Evolutionary conservation across 2,329 filamentous ascomycete genomes (phyloP).

Genomic region (Ascochyta pisi): DNA sequence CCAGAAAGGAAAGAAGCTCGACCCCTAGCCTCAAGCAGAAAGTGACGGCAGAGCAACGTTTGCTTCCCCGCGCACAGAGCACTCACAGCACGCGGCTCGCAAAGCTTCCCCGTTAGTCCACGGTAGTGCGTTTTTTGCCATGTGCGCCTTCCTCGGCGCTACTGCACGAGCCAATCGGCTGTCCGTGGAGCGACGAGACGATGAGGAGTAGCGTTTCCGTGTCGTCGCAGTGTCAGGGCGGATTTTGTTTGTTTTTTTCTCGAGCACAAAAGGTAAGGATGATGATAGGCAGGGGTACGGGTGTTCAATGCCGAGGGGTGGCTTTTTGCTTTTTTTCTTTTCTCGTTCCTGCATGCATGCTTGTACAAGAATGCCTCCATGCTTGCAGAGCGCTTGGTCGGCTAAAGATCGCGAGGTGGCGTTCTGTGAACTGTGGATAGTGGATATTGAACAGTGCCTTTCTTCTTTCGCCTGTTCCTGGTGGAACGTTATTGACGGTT

Average conservation of each 20-base stretch:
- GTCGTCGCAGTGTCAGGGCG: background rate
- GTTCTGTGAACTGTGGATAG: too few relatives aligned
- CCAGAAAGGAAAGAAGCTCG: background rate
- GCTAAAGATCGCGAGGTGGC: too few relatives aligned
- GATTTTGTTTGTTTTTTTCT: background rate
- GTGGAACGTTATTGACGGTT: background rate
- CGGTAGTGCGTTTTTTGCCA: background rate
- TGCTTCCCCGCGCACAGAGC: conserved; percentile 13
- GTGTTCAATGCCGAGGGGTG: background rate
- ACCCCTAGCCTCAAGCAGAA: background rate
- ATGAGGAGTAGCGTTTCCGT: background rate
- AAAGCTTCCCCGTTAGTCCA: background rate
- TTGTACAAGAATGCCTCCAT: too few relatives aligned
- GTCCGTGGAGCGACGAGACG: background rate
- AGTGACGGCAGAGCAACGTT: background rate
- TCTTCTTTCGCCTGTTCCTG: conserved; percentile 3
- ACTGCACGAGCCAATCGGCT: background rate
- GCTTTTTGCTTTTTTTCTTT: too few relatives aligned
- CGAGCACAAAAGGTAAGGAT: too few relatives aligned
- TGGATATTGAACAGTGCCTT: too few relatives aligned
- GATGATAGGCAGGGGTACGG: background rate
- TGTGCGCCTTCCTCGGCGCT: background rate
- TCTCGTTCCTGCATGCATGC: too few relatives aligned
- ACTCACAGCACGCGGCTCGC: background rate
- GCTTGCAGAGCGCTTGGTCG: too few relatives aligned